Conservation (phyloP, 2,329 filamentous ascomycete species). For the Corynespora cassiicola region DNA sequence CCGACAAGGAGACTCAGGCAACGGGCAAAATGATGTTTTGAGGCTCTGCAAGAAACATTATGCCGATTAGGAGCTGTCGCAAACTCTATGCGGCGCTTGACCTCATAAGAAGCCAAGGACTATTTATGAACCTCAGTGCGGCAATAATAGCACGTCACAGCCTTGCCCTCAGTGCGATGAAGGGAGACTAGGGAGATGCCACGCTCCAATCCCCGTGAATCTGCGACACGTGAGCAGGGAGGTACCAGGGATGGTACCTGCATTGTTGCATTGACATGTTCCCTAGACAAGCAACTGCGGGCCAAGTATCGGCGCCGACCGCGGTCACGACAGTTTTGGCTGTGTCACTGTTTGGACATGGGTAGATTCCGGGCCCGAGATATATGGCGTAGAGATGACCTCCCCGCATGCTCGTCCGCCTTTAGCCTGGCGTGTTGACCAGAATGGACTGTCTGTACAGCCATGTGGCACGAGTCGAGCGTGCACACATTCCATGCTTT, state of each 20-base stretch:
- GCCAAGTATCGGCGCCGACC: constrained; percentile 18
- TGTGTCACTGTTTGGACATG: constrained; percentile 4
- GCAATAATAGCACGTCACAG: neutral
- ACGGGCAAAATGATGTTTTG: constrained; percentile 7
- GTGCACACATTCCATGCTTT: too few species aligned
- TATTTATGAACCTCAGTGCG: constrained; percentile 1
- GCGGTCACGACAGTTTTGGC: constrained; percentile 11
- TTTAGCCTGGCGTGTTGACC: too few species aligned
- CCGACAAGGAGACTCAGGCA: constrained; percentile 11
- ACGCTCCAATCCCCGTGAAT: constrained; percentile 12
- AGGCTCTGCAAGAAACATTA: constrained; percentile 14
- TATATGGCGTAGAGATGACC: constrained; percentile 7
- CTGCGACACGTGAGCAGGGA: constrained; percentile 21
- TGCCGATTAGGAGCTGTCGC: constrained; percentile 3
- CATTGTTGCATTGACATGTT: constrained; percentile 24
- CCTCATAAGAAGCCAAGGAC: neutral
- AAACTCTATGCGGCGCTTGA: constrained; percentile 1
- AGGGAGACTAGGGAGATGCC: constrained; percentile 4
- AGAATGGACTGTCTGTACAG: too few species aligned
- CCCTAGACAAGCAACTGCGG: constrained; percentile 21
- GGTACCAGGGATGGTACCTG: constrained; percentile 21
- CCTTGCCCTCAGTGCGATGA: constrained; percentile 9
- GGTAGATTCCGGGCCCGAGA: constrained; percentile 10
- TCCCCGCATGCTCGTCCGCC: constrained; percentile 5
- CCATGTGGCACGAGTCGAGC: too few species aligned